Evolutionary conservation across 1,284 basidiomycete genomes (phyloP).

Genomic region (Ustilago vetiveriae): DNA sequence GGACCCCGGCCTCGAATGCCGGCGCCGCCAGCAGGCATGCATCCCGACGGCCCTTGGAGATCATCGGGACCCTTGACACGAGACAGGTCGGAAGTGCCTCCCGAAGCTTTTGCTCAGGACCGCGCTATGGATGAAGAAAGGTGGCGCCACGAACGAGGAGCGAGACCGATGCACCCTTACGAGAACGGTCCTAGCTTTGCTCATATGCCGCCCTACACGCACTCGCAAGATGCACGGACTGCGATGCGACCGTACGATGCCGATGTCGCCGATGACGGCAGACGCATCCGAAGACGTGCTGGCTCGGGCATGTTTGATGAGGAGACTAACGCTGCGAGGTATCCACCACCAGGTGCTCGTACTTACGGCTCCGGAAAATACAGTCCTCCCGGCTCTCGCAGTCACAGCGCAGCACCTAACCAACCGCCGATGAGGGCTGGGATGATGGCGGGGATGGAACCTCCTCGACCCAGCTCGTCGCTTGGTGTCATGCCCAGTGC

Average conservation of each 20-base stretch:
- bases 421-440: constrained; percentile 12
- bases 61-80: constrained; percentile 1
- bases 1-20: constrained; percentile 24
- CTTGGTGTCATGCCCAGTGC: constrained; percentile 15
- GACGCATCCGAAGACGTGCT: constrained; percentile 27
- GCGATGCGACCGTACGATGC: constrained; percentile 13
- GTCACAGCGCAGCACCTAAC: constrained; percentile 17
- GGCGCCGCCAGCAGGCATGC: constrained; percentile 9
- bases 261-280: constrained; percentile 14
- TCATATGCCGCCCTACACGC: constrained; percentile 5
- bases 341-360: constrained; percentile 10
- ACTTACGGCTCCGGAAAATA: constrained; percentile 20
- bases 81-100: constrained; percentile 13
- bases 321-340: constrained; percentile 16
- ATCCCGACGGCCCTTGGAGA: constrained; percentile 28
- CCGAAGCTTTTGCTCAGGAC: constrained; percentile 18
- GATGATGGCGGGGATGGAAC: constrained; percentile 34
- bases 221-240: constrained; percentile 6
- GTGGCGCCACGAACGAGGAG: constrained; percentile 25
- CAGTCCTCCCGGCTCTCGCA: constrained; percentile 33
- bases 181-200: constrained; percentile 10
- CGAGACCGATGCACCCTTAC: constrained; percentile 15
- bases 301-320: constrained; percentile 19
- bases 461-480: constrained; percentile 30
- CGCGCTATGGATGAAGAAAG: constrained; percentile 24